Conservation (phyloP, 148 eudicot species). For the Euryodendron excelsum region DNA sequence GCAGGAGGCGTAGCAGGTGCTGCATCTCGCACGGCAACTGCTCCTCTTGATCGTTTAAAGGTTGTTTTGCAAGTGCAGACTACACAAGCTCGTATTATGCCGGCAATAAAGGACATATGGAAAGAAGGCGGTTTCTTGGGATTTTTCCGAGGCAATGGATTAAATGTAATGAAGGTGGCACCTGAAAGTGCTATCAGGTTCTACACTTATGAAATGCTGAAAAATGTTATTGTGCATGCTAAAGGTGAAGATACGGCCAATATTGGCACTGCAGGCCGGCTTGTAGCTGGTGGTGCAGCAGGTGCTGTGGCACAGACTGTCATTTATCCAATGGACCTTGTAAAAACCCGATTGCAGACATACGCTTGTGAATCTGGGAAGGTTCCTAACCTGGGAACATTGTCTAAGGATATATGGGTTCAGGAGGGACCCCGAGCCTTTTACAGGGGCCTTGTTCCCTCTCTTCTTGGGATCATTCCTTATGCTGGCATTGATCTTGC, state of each 20-base stretch:
- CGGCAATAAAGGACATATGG: constrained; percentile 73
- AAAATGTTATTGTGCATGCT: constrained; percentile 52
- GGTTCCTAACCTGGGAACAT: constrained; percentile 58
- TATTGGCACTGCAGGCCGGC: constrained; percentile 72
- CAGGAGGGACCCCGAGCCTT: constrained; percentile 90
- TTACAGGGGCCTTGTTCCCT: constrained; percentile 82
- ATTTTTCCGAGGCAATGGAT: constrained; percentile 90
- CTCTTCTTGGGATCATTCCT: constrained; percentile 90
- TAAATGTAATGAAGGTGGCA: constrained; percentile 87
- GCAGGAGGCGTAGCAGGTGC: constrained; percentile 97
- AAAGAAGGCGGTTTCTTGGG: constrained; percentile 74
- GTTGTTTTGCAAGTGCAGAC: constrained; percentile 83
- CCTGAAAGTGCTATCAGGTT: constrained; percentile 96
- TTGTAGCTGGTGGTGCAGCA: constrained; percentile 85
- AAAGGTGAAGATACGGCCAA: constrained; percentile 61
- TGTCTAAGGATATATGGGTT: constrained; percentile 78
- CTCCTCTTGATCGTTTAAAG: constrained; percentile 92
- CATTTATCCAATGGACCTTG: constrained; percentile 92
- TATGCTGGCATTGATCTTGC: constrained; percentile 95
- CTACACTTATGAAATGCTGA: constrained; percentile 83
- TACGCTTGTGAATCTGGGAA: constrained; percentile 52
- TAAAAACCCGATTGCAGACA: constrained; percentile 89
- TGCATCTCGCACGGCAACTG: constrained; percentile 96
- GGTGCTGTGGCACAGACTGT: constrained; percentile 96
- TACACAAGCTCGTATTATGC: constrained; percentile 42